Evolutionary conservation across 495 filamentous ascomycete genomes (phyloP), one percentile per base, ranked within the genome.

Genomic region (Aspergillus homomorphus): DNA sequence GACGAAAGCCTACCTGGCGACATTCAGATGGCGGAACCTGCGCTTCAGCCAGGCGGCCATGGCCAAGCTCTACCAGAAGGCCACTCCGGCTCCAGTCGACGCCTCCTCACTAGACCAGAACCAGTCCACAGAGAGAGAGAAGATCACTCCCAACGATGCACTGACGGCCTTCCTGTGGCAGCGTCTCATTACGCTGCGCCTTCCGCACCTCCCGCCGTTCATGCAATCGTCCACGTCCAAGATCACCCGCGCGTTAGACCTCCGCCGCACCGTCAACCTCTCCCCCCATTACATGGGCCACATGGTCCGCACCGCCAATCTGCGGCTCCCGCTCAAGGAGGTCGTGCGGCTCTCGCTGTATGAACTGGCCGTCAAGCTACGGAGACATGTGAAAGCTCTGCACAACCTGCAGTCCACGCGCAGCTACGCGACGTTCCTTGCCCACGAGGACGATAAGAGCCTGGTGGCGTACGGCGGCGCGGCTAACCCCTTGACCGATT

Each of bases 111-210:
- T 18, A 16, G n/a, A 45, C 45, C 45, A 5, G 24, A 22, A 20
- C 45, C 18, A 38, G 33, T 7, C 23, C 4, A 3, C 24, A 30
- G 16, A 33, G 1, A 10, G n/a, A 14, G 33, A 38, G 33, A 38
- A 50, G 24, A 50, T 79, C 43, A 79, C 79, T 6, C 77, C 71
- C 7, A 77, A 85, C 62, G 83, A 85, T 56, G 73, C 77, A 14
- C 66, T 85, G 7, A 80, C 66, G 18, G 79, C 81, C 14, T 80
- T 82, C 26, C 61, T 79, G 56, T 80, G 75, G 77, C 60, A 77
- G 55, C 62, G 67, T 10, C 21, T 78, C 5, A 65, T 58, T 41
- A 30, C 28, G 15, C 52, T 65, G 6, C 69, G 72, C 1, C 57
- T 64, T 4, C 19, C 16, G 6, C 21, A 19, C 4, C 53, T 55